These are phyloP conservation scores for Metschnikowia hibisci DNA, from an alignment of 805 yeast species.

Conservation along the genomic window DNA sequence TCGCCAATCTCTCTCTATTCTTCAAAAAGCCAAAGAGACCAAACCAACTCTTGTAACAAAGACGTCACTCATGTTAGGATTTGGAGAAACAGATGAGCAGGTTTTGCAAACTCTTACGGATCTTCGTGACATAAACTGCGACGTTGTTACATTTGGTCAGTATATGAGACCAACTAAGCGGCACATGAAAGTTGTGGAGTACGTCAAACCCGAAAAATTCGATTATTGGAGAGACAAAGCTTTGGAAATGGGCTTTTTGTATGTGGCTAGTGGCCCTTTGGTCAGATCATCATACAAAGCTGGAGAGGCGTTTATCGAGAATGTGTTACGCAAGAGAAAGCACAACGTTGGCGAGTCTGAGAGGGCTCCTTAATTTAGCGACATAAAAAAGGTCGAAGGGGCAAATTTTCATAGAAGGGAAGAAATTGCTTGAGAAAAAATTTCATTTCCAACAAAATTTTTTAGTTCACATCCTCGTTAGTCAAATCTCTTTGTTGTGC, in stretches of 20 bases:
- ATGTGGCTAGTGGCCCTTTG: slow-evolving; percentile 96
- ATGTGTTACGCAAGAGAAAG: slow-evolving; percentile 75
- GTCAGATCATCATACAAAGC: slow-evolving; percentile 97
- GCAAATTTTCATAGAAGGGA: too few species aligned
- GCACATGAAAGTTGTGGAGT: slow-evolving; percentile 97
- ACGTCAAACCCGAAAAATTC: slow-evolving; percentile 89
- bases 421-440: too few species aligned
- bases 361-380: slow-evolving; percentile 14
- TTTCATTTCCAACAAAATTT: too few species aligned
- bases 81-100: slow-evolving; percentile 95
- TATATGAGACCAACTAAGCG: slow-evolving; percentile 98
- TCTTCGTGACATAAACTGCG: slow-evolving; percentile 73
- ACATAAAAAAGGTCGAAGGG: background rate
- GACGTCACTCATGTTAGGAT: slow-evolving; percentile 93
- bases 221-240: slow-evolving; percentile 91
- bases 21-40: slow-evolving; percentile 73
- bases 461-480: too few species aligned
- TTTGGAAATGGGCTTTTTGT: slow-evolving; percentile 82
- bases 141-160: slow-evolving; percentile 97
- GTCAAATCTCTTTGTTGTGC: background rate
- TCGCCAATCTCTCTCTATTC: slow-evolving; percentile 76
- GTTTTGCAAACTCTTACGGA: slow-evolving; percentile 69
- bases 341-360: slow-evolving; percentile 45
- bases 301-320: slow-evolving; percentile 96
- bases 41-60: slow-evolving; percentile 79